Evolutionary conservation across 2,329 filamentous ascomycete species (phyloP), one percentile per base, ranked within the genome.

Genomic region (Fusarium transvaalense): DNA sequence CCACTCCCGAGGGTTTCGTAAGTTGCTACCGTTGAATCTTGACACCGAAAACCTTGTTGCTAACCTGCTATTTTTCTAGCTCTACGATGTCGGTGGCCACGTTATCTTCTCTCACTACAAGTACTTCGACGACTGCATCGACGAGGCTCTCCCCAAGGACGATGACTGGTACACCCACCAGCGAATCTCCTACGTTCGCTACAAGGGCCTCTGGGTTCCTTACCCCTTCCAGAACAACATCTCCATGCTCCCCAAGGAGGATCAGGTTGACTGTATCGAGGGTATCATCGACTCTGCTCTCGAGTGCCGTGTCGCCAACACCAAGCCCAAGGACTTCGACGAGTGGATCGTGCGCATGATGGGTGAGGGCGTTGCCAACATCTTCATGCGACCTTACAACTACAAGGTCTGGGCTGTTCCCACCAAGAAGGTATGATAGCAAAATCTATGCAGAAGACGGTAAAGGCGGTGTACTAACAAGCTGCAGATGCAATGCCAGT

Each of bases 211-310:
- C 78, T 99, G 96, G 96, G 96, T 99, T 61, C 95, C 96, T 55
- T 99, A 99, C 84, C 96, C 96, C 70, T 97, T 99, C 91, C 96
- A 99, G 86, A 99, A 98, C 89, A 99, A 99, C 87, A 95, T 99
- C 79, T 97, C 96, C 76, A 95, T 97, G 90, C 84, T 99, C 78
- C 92, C 93, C 80, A 97, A 97, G 86, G 93, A 97, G 73, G 96
- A 99, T 77, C 94, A 99, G 84, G 94, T 97, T 72, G 91, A 88
- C 78, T 97, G 93, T 81, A 91, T 99, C 76, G 93, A 98, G 73
- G 95, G 95, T 71, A 89, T 99, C 85, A 97, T 99, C 74, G 95
- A 99, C 80, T 92, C 96, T 67, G 92, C 96, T 62, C 82, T 98
- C 71, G 93, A 95, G 82, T 88, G 89, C 77, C 92, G 94, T 76